Evolutionary conservation across 805 yeast species (phyloP).

Genomic region (Maudiozyma saulgeensis): DNA sequence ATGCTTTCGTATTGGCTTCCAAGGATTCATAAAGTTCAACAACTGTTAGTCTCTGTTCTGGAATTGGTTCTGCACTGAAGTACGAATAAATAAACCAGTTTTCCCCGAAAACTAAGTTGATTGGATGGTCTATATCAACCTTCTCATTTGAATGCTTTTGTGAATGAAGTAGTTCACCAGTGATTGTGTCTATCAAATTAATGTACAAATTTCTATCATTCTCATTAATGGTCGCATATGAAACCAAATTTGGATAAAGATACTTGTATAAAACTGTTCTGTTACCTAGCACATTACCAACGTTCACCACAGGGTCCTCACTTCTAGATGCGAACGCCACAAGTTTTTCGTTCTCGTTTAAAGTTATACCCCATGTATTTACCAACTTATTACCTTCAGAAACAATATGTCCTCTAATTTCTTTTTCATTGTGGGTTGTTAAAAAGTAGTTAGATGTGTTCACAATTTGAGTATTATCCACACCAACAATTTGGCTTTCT

Average conservation of each 20-base stretch:
- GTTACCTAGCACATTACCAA: constrained; percentile 62
- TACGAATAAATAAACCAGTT: constrained; percentile 73
- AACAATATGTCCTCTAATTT: constrained; percentile 21
- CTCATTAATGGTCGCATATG: constrained; percentile 37
- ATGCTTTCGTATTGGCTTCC: constrained; percentile 38
- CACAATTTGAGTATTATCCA: background rate
- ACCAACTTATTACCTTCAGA: constrained; percentile 12
- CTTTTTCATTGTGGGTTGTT: constrained; percentile 13
- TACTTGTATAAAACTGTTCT: constrained; percentile 76
- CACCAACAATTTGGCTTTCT: constrained; percentile 5
- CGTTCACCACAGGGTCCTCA: constrained; percentile 39
- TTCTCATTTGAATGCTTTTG: constrained; percentile 34
- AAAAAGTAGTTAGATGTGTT: constrained; percentile 5
- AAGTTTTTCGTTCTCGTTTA: constrained; percentile 30
- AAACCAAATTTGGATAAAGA: constrained; percentile 57
- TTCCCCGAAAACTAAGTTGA: constrained; percentile 62
- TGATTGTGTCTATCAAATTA: constrained; percentile 53
- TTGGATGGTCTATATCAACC: constrained; percentile 32
- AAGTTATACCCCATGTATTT: constrained; percentile 33
- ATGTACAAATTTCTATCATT: constrained; percentile 32
- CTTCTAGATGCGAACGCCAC: constrained; percentile 32
- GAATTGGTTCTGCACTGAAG: constrained; percentile 39
- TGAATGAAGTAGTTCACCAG: constrained; percentile 53
- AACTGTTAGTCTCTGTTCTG: constrained; percentile 52
- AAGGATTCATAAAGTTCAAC: constrained; percentile 72